Percentiles rank a stretch among this genome's conserved stretches.
phyloP scores from a whole-genome alignment of 768 basidiomycete species.

The Termitomyces sp. region DNA sequence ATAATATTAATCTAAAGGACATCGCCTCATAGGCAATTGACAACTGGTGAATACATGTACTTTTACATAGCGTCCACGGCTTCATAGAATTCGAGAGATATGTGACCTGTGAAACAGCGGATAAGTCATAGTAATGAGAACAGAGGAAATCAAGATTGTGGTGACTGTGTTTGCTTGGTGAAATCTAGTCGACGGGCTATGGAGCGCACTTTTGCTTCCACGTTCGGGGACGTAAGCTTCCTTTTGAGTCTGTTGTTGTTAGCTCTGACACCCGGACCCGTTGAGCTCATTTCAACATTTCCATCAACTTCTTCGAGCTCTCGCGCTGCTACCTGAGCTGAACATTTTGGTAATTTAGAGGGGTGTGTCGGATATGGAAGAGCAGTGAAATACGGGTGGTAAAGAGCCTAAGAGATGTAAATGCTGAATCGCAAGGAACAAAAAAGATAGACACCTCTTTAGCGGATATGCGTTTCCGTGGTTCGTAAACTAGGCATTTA shows the following conservation, averaged over 20 bases:
- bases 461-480: slow-evolving; percentile 73
- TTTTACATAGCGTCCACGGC: not conserved
- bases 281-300: slow-evolving; percentile 49
- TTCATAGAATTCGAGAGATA: not conserved
- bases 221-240: slow-evolving; percentile 57
- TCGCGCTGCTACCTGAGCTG: slow-evolving; percentile 34
- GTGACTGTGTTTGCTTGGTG: slow-evolving; percentile 33
- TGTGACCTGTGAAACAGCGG: not conserved
- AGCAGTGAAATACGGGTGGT: slow-evolving; percentile 83
- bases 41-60: slow-evolving; percentile 1
- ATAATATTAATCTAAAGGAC: not conserved
- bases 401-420: slow-evolving; percentile 54
- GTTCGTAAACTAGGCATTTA: slow-evolving; percentile 81
- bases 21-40: not conserved
- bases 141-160: slow-evolving; percentile 20
- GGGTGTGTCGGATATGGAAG: slow-evolving; percentile 86
- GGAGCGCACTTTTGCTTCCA: slow-evolving; percentile 43
- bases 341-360: slow-evolving; percentile 78
- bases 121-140: not conserved
- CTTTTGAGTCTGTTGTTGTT: slow-evolving; percentile 60
- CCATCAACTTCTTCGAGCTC: slow-evolving; percentile 77
- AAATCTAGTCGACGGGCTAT: slow-evolving; percentile 74
- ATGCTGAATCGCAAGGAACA: not conserved
- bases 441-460: slow-evolving; percentile 46
- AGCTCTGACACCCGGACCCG: slow-evolving; percentile 49